Evolutionary conservation across 2,329 filamentous ascomycete species (phyloP), one percentile per base, ranked within the genome.

Genomic region (Pseudocercospora fijiensis): DNA sequence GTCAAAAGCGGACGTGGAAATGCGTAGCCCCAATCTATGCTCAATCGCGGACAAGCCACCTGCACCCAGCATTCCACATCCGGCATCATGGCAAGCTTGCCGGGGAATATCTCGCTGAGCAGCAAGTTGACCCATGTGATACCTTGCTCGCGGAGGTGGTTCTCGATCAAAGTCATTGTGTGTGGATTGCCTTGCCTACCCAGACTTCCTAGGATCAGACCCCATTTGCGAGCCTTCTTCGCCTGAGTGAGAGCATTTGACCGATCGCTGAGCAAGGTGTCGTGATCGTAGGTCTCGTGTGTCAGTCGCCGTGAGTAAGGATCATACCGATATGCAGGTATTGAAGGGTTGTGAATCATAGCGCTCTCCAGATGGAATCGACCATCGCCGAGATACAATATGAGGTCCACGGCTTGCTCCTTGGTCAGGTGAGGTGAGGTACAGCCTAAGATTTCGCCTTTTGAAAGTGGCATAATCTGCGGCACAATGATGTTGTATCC

Each of bases 51-150:
- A 78, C 95, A 99, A 4, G 95, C 95, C 57, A 99, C 92, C 78
- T 99, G 95, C 43, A 99, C 94, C 95, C 95, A 99, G 72, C 92
- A 96, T 75, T 97, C 94, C 2, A 99, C 91, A 73, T 98, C 94
- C 28, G 71, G 71, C 92, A 99, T 97, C 82, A 95, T 88, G 0
- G 91, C 92, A 69, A 99, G 79, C 80, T 98, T 99, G 0, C 92
- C 93, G 0, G 96, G 95, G 76, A 98, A 97, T 60, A 99, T 98
- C 81, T 99, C 95, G 67, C 90, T 95, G 3, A 99, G 84, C 9
- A 98, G 81, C 1, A 99, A 76, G 69, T 96, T 94, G 45, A 99
- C 85, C 72, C 88, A 93, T 0, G 91, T 90, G 10, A 96, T 90
- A 0, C 89, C 90, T 65, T 85, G 83, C 49, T 86, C 84, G 22